A percentile compares a stretch with the other conserved stretches of the same genome.
phyloP scores from a whole-genome alignment of 169 alveolate species.

The Plasmodium billcollinsi region DNA sequence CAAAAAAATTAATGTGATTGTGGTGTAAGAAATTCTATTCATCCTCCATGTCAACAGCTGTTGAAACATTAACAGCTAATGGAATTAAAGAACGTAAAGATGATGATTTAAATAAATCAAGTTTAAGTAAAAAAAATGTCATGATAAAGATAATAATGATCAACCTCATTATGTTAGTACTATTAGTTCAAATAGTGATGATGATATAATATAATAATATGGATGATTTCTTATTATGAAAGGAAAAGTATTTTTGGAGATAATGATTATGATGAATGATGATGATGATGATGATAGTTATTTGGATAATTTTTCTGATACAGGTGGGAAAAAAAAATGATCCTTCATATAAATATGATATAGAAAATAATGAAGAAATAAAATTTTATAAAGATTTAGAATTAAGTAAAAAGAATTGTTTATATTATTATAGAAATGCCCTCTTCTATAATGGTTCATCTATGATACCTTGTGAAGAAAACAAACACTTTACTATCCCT shows the following conservation, averaged over 20 bases:
- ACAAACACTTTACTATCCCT: slow-evolving; percentile 6
- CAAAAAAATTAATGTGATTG: not conserved
- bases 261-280: not conserved
- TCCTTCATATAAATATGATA: not conserved
- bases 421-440: slow-evolving; percentile 51
- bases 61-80: not conserved
- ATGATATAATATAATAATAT: not conserved
- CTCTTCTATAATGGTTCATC: slow-evolving; percentile 25
- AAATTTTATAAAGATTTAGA: slow-evolving; percentile 43
- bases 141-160: not conserved
- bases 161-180: not conserved
- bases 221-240: not conserved
- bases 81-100: not conserved
- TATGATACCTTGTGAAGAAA: not conserved
- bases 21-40: slow-evolving; percentile 4
- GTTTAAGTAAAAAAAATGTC: not conserved
- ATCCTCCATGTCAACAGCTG: slow-evolving; percentile 1
- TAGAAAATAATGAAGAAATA: slow-evolving; percentile 21
- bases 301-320: no score
- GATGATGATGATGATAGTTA: not conserved
- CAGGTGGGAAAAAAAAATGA: not conserved
- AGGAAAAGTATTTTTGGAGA: not conserved
- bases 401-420: slow-evolving; percentile 27
- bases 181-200: no score
- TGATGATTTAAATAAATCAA: not conserved